Percentiles rank a stretch among this genome's conserved stretches.
These are phyloP conservation scores for Magnolia sinica DNA, from an alignment of 164 flowering plant species.

Conservation along the genomic window DNA sequence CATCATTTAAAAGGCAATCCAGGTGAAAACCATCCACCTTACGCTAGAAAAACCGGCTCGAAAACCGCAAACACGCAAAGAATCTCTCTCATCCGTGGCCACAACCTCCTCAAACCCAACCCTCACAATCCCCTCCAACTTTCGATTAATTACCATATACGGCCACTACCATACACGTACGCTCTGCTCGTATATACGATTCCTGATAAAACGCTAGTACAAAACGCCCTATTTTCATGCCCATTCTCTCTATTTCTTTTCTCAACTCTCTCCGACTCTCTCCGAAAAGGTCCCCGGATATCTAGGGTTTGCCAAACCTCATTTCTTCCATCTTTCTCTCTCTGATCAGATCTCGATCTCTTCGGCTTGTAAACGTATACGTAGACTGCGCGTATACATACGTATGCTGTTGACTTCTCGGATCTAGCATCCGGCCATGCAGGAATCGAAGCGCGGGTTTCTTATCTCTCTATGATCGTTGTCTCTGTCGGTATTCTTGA, in stretches of 20 bases:
- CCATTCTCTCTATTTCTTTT: not conserved
- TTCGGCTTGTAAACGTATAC: too few species aligned
- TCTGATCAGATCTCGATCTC: slow-evolving; percentile 6
- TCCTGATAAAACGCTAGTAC: too few species aligned
- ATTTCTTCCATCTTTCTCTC: not conserved
- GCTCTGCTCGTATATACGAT: too few species aligned
- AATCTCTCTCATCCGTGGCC: too few species aligned
- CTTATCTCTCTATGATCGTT: slow-evolving; percentile 29
- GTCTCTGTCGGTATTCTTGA: slow-evolving; percentile 12
- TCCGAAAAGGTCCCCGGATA: not conserved
- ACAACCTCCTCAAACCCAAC: too few species aligned
- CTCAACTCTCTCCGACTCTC: not conserved
- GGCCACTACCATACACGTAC: too few species aligned
- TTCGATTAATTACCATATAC: too few species aligned
- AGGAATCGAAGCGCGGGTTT: slow-evolving; percentile 11
- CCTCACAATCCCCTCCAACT: too few species aligned
- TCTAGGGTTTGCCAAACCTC: not conserved
- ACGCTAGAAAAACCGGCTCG: too few species aligned
- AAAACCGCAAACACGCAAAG: too few species aligned
- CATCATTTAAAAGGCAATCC: too few species aligned
- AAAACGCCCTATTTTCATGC: not conserved
- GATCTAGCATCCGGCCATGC: slow-evolving; percentile 15
- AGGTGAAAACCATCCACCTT: too few species aligned
- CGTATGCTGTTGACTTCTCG: not conserved
- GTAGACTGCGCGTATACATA: not conserved